Base-by-base conservation (phyloP, 2,329 filamentous ascomycete species). In the Fusarium sacchari region DNA sequence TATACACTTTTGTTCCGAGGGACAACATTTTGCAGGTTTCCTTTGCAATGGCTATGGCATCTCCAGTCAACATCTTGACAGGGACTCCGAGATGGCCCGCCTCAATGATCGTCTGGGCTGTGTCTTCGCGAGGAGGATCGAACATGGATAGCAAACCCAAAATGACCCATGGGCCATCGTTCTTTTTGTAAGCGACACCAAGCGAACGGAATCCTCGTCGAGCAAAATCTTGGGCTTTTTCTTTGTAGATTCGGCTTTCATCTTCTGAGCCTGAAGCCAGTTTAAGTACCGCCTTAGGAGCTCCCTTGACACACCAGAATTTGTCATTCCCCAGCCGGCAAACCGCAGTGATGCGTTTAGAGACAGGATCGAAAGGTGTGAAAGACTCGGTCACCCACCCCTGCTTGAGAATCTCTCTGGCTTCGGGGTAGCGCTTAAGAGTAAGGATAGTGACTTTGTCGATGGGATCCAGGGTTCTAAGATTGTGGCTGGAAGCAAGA, bases 391-490 rank as follows among this genome's bases (percentile, higher is more conserved):
- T 73, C 0, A 67, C 30, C 70, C 70, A 73, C 0, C 70, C 70
- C 7, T 73, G 65, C 5, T 73, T 65, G 0, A 73, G 60, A 11
- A 73, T 73, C 34, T 73, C 65, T 9, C 70, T 22, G 2, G 70
- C 70, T 30, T 73, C 53, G 1, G 70, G 70, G 2, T 73, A 73
- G 0, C 70, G 62, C 15, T 73, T 73, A 6, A 73, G 71, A 0
- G 70, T 73, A 20, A 73, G 34, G 34, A 73, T 73, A 1, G 70
- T 73, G 12, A 73, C 65, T 7, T 73, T 73, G 15, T 73, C 70
- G 1, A 73, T 73, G 0, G 70, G 70, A 6, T 73, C 70, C 0
- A 73, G 6, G 0, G 70, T 73, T 10, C 39, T 61, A 0, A 73
- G 20, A 0, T 73, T 73, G 0, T 73, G 70, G 0, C 65, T 71